Base-by-base conservation (phyloP, 768 basidiomycete genomes). In the Postia placenta region DNA sequence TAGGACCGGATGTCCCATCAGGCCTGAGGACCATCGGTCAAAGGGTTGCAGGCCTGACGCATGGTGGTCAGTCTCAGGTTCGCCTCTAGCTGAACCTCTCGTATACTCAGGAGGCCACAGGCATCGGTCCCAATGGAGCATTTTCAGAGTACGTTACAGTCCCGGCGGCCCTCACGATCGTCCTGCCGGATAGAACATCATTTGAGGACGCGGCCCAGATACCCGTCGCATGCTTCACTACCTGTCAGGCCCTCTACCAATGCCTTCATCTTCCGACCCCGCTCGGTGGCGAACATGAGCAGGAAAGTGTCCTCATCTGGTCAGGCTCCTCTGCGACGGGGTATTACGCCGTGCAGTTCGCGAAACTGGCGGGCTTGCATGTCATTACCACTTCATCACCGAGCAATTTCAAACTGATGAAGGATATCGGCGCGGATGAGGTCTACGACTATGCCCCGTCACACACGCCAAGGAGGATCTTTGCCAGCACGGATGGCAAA, bases 341-440 rank as follows among this genome's bases (percentile, higher is more conserved):
- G 0, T 57, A 60, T 24, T 66, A 57, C 49, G 69, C 70, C 0
- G 62, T 77, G 15, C 69, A 73, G 52, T 65, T 76, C 14, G 69
- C 70, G 1, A 67, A 69, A 28, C 58, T 70, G 2, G 56, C 70
- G 0, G 76, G 76, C 14, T 65, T 74, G 49, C 66, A 66, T 22
- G 70, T 77, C 40, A 64, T 74, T 17, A 67, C 75, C 5, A 74
- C 73, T 20, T 68, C 73, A 3, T 75, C 74, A 0, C 61, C 67
- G 14, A 54, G 57, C 27, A 72, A 74, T 52, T 62, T 65, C 39
- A 64, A 61, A 0, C 57, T 69, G 15, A 53, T 76, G 17, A 66
- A 65, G 37, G 51, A 59, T 1, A 58, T 73, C 7, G 76, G 78
- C 3, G 78, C 76, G 0, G 64, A 69, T 27, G 67, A 64, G 3